Percentiles rank a stretch among this genome's conserved stretches.
Conservation (phyloP, 805 yeast genomes). For the Naumovozyma castellii region DNA sequence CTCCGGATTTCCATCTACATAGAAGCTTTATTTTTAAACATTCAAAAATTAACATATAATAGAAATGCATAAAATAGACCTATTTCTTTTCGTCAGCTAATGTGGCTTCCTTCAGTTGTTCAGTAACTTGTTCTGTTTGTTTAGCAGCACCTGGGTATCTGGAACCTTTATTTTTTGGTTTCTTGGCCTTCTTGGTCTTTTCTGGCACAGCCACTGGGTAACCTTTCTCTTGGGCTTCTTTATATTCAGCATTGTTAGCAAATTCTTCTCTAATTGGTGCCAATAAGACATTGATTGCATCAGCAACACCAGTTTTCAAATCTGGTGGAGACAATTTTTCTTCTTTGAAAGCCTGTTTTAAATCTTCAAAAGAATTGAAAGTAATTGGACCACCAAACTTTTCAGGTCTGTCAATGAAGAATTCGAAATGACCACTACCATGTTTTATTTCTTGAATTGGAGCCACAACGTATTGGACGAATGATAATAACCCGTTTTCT, state of each 20-base stretch:
- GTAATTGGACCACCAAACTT: conserved; percentile 91
- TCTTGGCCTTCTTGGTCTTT: conserved; percentile 58
- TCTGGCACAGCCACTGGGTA: conserved; percentile 67
- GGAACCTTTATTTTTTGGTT: conserved; percentile 81
- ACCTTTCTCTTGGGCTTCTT: conserved; percentile 65
- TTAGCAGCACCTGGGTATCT: conserved; percentile 68
- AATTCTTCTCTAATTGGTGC: conserved; percentile 76
- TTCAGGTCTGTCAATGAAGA: conserved; percentile 84
- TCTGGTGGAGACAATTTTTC: conserved; percentile 86
- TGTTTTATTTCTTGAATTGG: conserved; percentile 76
- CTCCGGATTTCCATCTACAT: too few relatives aligned
- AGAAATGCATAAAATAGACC: too few relatives aligned
- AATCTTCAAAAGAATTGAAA: conserved; percentile 54
- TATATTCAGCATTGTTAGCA: conserved; percentile 55
- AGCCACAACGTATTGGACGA: conserved; percentile 70
- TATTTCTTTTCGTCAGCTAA: conserved; percentile 4
- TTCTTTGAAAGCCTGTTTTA: conserved; percentile 62
- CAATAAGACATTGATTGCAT: conserved; percentile 67
- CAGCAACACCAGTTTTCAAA: conserved; percentile 85
- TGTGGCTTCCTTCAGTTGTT: conserved; percentile 20
- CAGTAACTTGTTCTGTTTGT: conserved; percentile 17
- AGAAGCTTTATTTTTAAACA: too few relatives aligned
- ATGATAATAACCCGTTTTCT: conserved; percentile 83
- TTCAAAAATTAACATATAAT: too few relatives aligned
- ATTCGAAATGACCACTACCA: conserved; percentile 49